phyloP scores from a whole-genome alignment of 331 rosid genomes.

The Cydonia oblonga region DNA sequence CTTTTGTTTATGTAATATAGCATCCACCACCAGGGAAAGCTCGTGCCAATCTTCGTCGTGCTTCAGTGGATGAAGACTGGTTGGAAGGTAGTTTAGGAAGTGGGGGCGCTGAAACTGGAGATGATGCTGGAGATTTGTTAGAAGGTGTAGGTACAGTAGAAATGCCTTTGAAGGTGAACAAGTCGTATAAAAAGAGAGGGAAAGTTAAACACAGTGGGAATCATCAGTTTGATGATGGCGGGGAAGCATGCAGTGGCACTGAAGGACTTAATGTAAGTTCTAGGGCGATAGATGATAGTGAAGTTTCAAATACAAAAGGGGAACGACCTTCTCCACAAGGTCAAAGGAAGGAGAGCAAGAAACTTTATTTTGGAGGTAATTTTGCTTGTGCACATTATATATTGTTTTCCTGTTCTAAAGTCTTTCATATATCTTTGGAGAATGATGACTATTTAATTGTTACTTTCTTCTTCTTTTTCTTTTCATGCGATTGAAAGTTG shows the following conservation, averaged over 20 bases:
- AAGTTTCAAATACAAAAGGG: slow-evolving; percentile 36
- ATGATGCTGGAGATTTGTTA: slow-evolving; percentile 34
- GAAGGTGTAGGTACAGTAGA: slow-evolving; percentile 50
- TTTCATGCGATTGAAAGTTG: not conserved
- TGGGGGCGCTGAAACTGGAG: slow-evolving; percentile 54
- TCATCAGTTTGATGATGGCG: slow-evolving; percentile 51
- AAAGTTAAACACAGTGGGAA: slow-evolving; percentile 31
- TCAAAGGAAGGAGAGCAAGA: slow-evolving; percentile 46
- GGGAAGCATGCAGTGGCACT: slow-evolving; percentile 68
- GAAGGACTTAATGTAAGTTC: slow-evolving; percentile 42
- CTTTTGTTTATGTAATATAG: slow-evolving; percentile 20
- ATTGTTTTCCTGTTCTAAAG: not conserved
- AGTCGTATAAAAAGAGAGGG: slow-evolving; percentile 34
- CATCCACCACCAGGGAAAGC: slow-evolving; percentile 21
- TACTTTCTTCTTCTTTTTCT: not conserved
- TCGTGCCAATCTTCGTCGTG: slow-evolving; percentile 23
- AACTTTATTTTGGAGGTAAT: slow-evolving; percentile 53
- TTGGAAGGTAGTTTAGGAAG: slow-evolving; percentile 48
- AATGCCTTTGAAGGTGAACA: slow-evolving; percentile 34
- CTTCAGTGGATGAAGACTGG: slow-evolving; percentile 35
- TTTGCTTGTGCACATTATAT: not conserved
- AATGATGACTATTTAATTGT: not conserved
- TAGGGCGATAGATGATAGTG: slow-evolving; percentile 40
- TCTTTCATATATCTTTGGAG: not conserved
- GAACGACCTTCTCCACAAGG: slow-evolving; percentile 30